Percentiles rank a stretch among this genome's conserved stretches.
Evolutionary conservation across 768 basidiomycete genomes (phyloP).

Genomic region (Cubamyces lactineus): DNA sequence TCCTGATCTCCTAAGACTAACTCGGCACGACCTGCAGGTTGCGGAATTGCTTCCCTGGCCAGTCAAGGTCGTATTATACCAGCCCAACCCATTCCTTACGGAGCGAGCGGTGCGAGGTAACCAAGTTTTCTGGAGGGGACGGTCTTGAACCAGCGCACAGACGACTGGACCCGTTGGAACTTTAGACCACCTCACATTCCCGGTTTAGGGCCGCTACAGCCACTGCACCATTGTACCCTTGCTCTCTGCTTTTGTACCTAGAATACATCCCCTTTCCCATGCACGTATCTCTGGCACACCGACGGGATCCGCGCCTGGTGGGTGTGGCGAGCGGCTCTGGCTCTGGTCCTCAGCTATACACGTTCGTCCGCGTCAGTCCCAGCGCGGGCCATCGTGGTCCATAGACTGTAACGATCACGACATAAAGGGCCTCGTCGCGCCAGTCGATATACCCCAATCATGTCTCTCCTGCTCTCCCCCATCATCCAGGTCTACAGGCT

Average conservation of each 20-base stretch:
- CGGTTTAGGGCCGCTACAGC: conserved; percentile 81
- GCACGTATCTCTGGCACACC: neutral
- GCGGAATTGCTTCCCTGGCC: conserved; percentile 95
- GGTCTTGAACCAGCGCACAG: conserved; percentile 92
- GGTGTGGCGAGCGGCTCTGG: neutral
- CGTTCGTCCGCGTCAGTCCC: neutral
- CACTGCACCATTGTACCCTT: conserved; percentile 56
- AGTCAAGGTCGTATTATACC: conserved; percentile 85
- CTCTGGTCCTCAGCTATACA: neutral
- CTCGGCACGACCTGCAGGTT: conserved; percentile 85
- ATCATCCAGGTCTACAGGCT: conserved; percentile 56
- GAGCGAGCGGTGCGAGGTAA: conserved; percentile 66
- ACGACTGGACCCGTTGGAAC: conserved; percentile 58
- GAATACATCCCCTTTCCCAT: neutral
- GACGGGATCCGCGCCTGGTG: too few relatives aligned
- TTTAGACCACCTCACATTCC: conserved; percentile 74
- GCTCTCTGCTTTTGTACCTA: neutral
- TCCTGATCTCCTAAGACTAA: conserved; percentile 92
- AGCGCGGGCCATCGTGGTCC: neutral
- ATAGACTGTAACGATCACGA: neutral
- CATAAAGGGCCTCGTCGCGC: neutral
- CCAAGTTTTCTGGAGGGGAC: conserved; percentile 96
- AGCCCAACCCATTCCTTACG: conserved; percentile 67
- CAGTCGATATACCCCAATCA: conserved; percentile 19
- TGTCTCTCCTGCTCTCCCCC: conserved; percentile 43